These are phyloP conservation scores for Fusarium incarnatum DNA, from an alignment of 2,329 filamentous ascomycete genomes.

Conservation along the genomic window DNA sequence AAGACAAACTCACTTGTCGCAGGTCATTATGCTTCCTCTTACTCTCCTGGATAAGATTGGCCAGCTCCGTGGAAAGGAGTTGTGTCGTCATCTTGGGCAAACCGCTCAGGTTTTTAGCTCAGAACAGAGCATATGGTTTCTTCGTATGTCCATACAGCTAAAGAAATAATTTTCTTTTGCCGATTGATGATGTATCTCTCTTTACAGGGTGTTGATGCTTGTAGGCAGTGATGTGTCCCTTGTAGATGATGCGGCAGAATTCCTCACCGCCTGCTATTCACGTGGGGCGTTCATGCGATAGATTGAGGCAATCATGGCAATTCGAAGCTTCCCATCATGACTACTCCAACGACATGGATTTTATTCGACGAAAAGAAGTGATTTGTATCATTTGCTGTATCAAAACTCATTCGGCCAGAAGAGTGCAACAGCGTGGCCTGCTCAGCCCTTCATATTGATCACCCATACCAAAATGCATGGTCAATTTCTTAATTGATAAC, in stretches of 20 bases:
- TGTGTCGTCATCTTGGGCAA: constrained; percentile 83
- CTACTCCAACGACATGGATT: neutral
- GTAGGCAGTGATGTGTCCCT: constrained; percentile 48
- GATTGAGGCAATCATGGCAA: constrained; percentile 16
- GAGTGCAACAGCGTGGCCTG: neutral
- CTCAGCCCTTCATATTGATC: neutral
- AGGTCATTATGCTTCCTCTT: constrained; percentile 94
- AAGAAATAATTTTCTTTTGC: constrained; percentile 15
- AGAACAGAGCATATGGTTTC: constrained; percentile 40
- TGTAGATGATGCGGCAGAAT: constrained; percentile 48
- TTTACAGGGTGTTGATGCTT: constrained; percentile 28
- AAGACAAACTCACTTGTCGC: constrained; percentile 71
- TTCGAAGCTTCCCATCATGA: constrained; percentile 14
- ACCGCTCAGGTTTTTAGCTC: constrained; percentile 39
- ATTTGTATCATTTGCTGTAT: neutral
- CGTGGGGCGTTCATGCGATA: constrained; percentile 32
- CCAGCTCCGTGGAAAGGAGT: constrained; percentile 87
- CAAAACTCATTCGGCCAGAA: neutral
- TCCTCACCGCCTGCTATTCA: constrained; percentile 46
- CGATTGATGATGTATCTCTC: constrained; percentile 34
- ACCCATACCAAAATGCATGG: neutral
- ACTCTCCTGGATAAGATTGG: constrained; percentile 92
- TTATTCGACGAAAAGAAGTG: neutral
- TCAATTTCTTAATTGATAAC: neutral
- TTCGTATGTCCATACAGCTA: constrained; percentile 46